Conservation (phyloP, 1,139 yeast genomes). For the Yamadazyma kanchanaburiensis region DNA sequence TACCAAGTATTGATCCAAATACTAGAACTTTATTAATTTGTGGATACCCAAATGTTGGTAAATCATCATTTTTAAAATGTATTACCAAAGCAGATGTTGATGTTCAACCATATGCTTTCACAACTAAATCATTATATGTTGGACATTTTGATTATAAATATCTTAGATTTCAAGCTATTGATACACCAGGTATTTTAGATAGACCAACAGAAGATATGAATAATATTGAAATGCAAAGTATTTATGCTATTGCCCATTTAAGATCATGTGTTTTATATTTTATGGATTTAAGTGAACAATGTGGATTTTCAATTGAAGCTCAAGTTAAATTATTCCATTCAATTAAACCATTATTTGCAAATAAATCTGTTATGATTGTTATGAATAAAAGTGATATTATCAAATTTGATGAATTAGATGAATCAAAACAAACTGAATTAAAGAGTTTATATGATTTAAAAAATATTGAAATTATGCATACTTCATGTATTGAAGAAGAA, state of each 20-base stretch:
- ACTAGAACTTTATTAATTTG: conserved; percentile 95
- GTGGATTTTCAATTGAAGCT: conserved; percentile 96
- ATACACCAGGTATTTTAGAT: conserved; percentile 98
- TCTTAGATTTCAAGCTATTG: conserved; percentile 96
- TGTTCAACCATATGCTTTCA: conserved; percentile 98
- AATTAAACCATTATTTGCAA: conserved; percentile 94
- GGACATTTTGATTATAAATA: conserved; percentile 98
- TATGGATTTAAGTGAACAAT: conserved; percentile 98
- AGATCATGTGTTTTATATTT: conserved; percentile 94
- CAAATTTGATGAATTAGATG: conserved; percentile 76
- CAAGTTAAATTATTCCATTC: conserved; percentile 96
- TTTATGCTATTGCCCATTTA: conserved; percentile 96
- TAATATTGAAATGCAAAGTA: conserved; percentile 98
- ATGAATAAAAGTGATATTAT: conserved; percentile 93
- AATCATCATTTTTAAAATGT: conserved; percentile 88
- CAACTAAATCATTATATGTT: conserved; percentile 90
- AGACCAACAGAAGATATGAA: conserved; percentile 99
- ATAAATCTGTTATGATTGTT: conserved; percentile 93
- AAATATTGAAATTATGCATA: conserved; percentile 88
- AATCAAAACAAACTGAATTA: conserved; percentile 70
- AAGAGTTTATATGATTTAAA: conserved; percentile 59
- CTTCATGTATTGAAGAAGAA: conserved; percentile 93
- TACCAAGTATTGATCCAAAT: conserved; percentile 97
- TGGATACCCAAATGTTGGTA: conserved; percentile 99
- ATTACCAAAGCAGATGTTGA: conserved; percentile 98